Conservation (phyloP, 768 basidiomycete species). For the Agrocybe chaxingu region DNA sequence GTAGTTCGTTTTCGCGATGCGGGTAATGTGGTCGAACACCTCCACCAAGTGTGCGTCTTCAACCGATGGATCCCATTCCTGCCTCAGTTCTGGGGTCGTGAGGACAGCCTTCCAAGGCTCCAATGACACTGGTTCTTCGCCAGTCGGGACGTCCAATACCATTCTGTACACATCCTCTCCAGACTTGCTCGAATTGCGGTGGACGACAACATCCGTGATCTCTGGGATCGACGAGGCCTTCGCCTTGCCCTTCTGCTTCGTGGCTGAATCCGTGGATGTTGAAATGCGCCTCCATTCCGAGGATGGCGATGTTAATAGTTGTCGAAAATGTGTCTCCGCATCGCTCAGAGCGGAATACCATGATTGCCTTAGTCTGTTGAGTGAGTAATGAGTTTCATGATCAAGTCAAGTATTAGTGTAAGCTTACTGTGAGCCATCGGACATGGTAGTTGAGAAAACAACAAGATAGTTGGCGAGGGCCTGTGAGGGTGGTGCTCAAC, state of each 20-base stretch:
- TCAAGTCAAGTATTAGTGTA: background rate
- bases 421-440: conserved; percentile 30
- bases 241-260: conserved; percentile 60
- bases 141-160: conserved; percentile 70
- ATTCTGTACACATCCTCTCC: conserved; percentile 82
- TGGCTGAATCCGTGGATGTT: conserved; percentile 32
- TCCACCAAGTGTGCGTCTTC: conserved; percentile 81
- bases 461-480: background rate
- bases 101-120: conserved; percentile 82
- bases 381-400: conserved; percentile 2
- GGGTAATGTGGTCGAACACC: conserved; percentile 79
- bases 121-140: conserved; percentile 60
- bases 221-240: conserved; percentile 52
- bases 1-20: conserved; percentile 89
- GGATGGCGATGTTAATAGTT: conserved; percentile 67
- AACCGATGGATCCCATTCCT: conserved; percentile 94
- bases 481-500: no score
- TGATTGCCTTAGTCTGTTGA: conserved; percentile 67
- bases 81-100: conserved; percentile 80
- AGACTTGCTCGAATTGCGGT: conserved; percentile 63
- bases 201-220: conserved; percentile 70
- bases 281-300: conserved; percentile 84
- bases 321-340: conserved; percentile 76
- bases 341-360: conserved; percentile 76
- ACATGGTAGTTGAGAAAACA: conserved; percentile 18